Conservation (phyloP, 108 stramenopile species). For the Stephanodiscus triporus region DNA sequence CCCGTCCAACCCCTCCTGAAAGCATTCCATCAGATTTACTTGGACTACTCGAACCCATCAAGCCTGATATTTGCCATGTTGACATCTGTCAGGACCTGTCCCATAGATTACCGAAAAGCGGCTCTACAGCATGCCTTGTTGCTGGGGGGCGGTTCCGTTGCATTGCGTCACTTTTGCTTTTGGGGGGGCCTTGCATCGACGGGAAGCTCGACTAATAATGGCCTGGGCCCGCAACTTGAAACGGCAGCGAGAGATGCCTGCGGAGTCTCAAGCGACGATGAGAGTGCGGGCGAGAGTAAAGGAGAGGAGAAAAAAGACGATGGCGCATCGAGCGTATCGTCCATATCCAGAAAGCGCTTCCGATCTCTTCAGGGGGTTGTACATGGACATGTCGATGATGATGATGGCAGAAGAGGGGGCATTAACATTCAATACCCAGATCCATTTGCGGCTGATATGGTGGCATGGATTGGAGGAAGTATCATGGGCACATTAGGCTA, state of each 20-base stretch:
- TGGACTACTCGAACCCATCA: constrained; percentile 38
- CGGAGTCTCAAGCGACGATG: constrained; percentile 4
- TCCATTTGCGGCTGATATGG: constrained; percentile 40
- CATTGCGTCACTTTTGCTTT: constrained; percentile 25
- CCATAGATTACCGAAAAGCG: constrained; percentile 30
- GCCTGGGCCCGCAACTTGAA: constrained; percentile 12
- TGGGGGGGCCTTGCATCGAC: background rate
- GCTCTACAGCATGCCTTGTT: constrained; percentile 31
- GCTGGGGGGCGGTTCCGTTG: constrained; percentile 31
- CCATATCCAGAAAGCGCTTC: constrained; percentile 34
- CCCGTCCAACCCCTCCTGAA: constrained; percentile 27
- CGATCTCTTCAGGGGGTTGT: constrained; percentile 18
- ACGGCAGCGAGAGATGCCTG: constrained; percentile 27
- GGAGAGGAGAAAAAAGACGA: constrained; percentile 41
- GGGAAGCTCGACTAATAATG: background rate
- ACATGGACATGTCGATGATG: background rate
- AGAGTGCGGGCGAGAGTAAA: constrained; percentile 2
- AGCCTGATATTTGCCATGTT: constrained; percentile 40
- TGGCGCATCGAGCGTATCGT: constrained; percentile 8
- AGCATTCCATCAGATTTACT: constrained; percentile 37
- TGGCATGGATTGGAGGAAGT: constrained; percentile 37
- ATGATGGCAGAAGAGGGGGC: constrained; percentile 13
- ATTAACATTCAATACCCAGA: constrained; percentile 37
- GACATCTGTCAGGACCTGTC: constrained; percentile 21
- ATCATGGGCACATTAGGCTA: constrained; percentile 34